Percentiles rank a stretch among this genome's conserved stretches.
These are phyloP conservation scores for Dendrobium officinale DNA, from an alignment of 106 monocot genomes.

Conservation along the genomic window DNA sequence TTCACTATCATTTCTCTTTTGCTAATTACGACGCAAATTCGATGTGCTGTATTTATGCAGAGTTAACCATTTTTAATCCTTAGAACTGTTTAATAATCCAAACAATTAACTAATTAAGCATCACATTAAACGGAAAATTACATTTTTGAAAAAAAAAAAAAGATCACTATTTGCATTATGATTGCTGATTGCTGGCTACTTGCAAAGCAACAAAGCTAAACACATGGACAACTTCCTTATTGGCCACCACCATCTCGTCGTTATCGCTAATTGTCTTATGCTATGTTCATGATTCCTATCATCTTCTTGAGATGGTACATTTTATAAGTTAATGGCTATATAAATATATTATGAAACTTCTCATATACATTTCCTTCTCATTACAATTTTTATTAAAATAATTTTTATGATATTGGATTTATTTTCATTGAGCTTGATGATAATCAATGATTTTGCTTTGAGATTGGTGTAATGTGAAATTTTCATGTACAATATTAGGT, in stretches of 20 bases:
- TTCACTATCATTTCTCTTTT: too few species aligned
- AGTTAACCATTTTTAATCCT: too few species aligned
- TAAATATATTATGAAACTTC: neutral
- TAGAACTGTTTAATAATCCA: neutral
- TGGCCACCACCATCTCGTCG: neutral
- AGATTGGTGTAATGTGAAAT: too few species aligned
- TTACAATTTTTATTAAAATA: too few species aligned
- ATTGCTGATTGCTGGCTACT: neutral
- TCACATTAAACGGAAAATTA: neutral
- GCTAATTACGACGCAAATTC: too few species aligned
- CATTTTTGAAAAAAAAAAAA: neutral
- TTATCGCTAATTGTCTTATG: neutral
- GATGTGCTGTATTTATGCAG: too few species aligned
- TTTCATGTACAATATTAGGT: too few species aligned
- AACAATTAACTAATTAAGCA: neutral
- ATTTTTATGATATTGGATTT: too few species aligned
- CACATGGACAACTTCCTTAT: neutral
- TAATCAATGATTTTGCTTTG: too few species aligned
- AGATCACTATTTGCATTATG: neutral
- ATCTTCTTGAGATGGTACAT: neutral
- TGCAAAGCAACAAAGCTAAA: neutral
- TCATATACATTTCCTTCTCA: neutral
- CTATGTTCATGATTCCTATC: slow-evolving; percentile 1
- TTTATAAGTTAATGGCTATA: neutral
- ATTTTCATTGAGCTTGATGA: too few species aligned